These are phyloP conservation scores for Evansstolkia leycettana DNA, from an alignment of 495 filamentous ascomycete species.

Conservation along the genomic window DNA sequence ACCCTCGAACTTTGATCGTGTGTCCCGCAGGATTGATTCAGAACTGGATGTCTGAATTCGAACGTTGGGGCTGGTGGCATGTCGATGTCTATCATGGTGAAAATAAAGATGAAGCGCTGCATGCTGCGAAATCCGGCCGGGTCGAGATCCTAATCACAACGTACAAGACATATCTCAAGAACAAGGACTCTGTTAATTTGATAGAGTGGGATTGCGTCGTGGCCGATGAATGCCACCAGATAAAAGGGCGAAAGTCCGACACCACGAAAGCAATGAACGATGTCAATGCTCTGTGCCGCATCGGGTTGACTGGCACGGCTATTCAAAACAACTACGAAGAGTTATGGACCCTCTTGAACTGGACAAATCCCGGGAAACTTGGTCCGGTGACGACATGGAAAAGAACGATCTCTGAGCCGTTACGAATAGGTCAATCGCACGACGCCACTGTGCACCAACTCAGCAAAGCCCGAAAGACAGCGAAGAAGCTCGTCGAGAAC, in stretches of 20 bases:
- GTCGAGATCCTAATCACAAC: conserved; percentile 90
- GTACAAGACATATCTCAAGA: conserved; percentile 73
- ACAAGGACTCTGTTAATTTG: conserved; percentile 64
- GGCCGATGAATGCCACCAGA: conserved; percentile 88
- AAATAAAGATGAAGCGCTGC: conserved; percentile 58
- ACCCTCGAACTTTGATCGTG: conserved; percentile 74
- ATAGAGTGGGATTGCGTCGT: conserved; percentile 94
- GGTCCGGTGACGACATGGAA: conserved; percentile 74
- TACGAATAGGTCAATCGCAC: conserved; percentile 81
- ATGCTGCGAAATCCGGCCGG: conserved; percentile 61
- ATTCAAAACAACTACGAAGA: conserved; percentile 98
- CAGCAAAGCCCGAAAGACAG: conserved; percentile 67
- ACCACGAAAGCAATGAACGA: conserved; percentile 82
- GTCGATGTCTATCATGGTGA: conserved; percentile 71
- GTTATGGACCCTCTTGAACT: conserved; percentile 92
- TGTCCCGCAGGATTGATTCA: conserved; percentile 80
- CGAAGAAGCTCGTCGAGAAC: conserved; percentile 75
- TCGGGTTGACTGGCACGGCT: conserved; percentile 89
- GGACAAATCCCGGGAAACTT: conserved; percentile 85
- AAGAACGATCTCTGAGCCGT: conserved; percentile 58
- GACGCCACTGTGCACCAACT: conserved; percentile 82
- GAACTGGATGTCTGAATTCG: conserved; percentile 82
- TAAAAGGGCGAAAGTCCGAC: conserved; percentile 69
- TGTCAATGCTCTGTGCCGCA: conserved; percentile 83
- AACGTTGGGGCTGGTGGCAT: conserved; percentile 93